phyloP scores from a whole-genome alignment of 768 basidiomycete genomes.

The Hebeloma cylindrosporum region DNA sequence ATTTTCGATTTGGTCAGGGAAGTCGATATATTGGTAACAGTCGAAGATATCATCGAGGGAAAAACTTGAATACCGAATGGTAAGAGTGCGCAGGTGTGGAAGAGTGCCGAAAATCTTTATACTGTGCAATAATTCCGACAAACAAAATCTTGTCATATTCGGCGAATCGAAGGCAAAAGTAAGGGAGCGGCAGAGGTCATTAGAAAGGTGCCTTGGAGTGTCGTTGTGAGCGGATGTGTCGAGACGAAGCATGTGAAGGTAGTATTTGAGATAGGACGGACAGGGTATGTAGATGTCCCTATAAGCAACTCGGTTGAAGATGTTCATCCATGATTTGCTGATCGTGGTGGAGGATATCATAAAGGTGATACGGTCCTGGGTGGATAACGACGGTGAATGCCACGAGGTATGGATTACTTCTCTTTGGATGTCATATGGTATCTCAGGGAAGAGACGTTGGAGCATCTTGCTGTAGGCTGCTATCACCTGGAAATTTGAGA shows the following conservation, averaged over 20 bases:
- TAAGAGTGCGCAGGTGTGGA: conserved; percentile 24
- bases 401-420: conserved; percentile 32
- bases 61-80: conserved; percentile 20
- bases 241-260: conserved; percentile 12
- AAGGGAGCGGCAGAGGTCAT: too few relatives aligned
- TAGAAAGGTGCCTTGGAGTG: too few relatives aligned
- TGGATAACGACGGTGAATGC: conserved; percentile 26
- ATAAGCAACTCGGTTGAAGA: conserved; percentile 30
- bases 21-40: conserved; percentile 18
- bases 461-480: not conserved
- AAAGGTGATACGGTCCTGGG: conserved; percentile 29
- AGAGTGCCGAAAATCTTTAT: conserved; percentile 16
- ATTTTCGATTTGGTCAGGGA: conserved; percentile 19
- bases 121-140: conserved; percentile 22
- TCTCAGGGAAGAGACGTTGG: conserved; percentile 2
- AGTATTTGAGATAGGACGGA: conserved; percentile 22
- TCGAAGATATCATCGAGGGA: conserved; percentile 22
- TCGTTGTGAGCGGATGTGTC: too few relatives aligned
- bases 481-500: not conserved
- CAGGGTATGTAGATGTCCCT: conserved; percentile 33
- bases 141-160: too few relatives aligned
- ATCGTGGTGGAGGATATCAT: conserved; percentile 32
- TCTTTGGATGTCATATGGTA: conserved; percentile 13
- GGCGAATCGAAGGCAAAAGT: too few relatives aligned
- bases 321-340: conserved; percentile 27